Evolutionary conservation across 768 basidiomycete genomes (phyloP).

Genomic region (Termitomyces sp.): DNA sequence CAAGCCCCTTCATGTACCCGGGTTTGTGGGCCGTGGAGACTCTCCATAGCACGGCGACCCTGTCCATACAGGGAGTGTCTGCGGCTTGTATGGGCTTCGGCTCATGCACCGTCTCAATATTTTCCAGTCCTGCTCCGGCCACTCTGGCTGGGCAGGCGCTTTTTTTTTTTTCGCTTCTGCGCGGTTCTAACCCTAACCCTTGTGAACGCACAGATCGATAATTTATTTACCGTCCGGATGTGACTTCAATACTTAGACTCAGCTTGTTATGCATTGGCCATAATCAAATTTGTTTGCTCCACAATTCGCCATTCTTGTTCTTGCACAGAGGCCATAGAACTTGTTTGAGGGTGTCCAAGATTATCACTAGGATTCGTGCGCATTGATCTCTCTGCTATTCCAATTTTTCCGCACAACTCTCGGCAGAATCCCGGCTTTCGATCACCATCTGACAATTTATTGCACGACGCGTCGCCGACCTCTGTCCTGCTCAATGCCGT

Average conservation of each 20-base stretch:
- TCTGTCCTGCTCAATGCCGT: not conserved
- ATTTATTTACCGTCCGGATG: too few species aligned
- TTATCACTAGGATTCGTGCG: too few species aligned
- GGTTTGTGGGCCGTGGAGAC: conserved; percentile 52
- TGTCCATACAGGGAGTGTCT: conserved; percentile 56
- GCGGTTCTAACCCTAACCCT: not conserved
- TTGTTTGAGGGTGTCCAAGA: too few species aligned
- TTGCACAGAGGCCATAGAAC: not conserved
- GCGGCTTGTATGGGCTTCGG: conserved; percentile 54
- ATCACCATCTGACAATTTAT: not conserved
- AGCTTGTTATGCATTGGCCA: too few species aligned
- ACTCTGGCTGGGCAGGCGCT: conserved; percentile 40
- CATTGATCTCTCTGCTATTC: not conserved
- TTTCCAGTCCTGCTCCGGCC: conserved; percentile 55
- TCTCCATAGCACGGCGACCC: conserved; percentile 70
- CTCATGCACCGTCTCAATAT: conserved; percentile 57
- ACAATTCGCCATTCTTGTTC: not conserved
- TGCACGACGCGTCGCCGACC: not conserved
- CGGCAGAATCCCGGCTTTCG: not conserved
- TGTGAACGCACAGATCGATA: not conserved
- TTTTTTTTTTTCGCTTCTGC: conserved; percentile 20
- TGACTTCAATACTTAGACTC: too few species aligned
- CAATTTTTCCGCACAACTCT: not conserved
- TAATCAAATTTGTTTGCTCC: not conserved
- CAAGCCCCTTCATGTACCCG: conserved; percentile 46